A percentile compares a stretch with the other conserved stretches of the same genome.
Conservation (phyloP, 805 yeast species). For the Wickerhamomyces strasburgensis region DNA sequence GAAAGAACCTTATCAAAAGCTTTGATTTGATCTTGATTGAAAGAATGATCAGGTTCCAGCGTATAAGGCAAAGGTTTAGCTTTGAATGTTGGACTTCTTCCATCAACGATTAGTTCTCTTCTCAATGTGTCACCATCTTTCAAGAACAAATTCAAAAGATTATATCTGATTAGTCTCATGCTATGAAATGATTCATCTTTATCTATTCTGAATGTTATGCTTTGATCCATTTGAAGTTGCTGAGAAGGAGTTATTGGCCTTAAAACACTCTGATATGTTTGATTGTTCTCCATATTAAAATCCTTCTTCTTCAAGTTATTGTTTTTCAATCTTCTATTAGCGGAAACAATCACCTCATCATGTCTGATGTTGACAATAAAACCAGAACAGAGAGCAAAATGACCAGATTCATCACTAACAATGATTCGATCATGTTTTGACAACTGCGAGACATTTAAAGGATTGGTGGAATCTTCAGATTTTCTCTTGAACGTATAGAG, state of each 20-base stretch:
- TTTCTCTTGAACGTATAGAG: slow-evolving; percentile 47
- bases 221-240: slow-evolving; percentile 5
- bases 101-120: slow-evolving; percentile 31
- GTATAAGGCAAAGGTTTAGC: slow-evolving; percentile 21
- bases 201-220: slow-evolving; percentile 58
- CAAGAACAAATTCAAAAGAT: slow-evolving; percentile 63
- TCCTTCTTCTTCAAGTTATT: slow-evolving; percentile 28
- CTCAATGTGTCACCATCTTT: slow-evolving; percentile 33
- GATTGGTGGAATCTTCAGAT: slow-evolving; percentile 2
- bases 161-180: slow-evolving; percentile 70
- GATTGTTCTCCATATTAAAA: slow-evolving; percentile 42
- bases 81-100: slow-evolving; percentile 26
- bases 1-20: slow-evolving; percentile 66
- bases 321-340: slow-evolving; percentile 48
- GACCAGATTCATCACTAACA: slow-evolving; percentile 77
- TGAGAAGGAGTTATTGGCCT: slow-evolving; percentile 15
- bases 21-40: slow-evolving; percentile 65
- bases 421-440: slow-evolving; percentile 57
- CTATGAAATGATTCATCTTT: slow-evolving; percentile 74
- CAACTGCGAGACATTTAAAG: slow-evolving; percentile 42
- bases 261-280: slow-evolving; percentile 47
- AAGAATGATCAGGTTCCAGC: slow-evolving; percentile 20
- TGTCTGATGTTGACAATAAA: slow-evolving; percentile 40
- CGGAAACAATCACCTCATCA: slow-evolving; percentile 41
- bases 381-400: slow-evolving; percentile 69